Conservation (phyloP, 495 filamentous ascomycete genomes). For the Penicillium subrubescens region DNA sequence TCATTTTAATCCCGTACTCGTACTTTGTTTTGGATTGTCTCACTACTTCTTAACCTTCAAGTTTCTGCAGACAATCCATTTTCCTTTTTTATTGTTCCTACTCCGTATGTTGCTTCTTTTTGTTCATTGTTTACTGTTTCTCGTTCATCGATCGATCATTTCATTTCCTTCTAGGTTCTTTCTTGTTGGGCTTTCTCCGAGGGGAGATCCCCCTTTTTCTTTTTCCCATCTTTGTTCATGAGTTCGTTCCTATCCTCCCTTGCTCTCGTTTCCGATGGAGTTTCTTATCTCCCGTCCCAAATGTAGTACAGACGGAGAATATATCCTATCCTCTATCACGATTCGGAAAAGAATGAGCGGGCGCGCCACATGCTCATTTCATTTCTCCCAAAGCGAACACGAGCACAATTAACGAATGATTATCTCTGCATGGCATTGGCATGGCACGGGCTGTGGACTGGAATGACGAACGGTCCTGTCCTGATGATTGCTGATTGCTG, state of each 20-base stretch:
- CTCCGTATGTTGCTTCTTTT: background rate
- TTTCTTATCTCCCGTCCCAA: background rate
- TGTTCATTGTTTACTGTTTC: too few species aligned
- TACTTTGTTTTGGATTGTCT: constrained; percentile 10
- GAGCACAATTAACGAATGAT: background rate
- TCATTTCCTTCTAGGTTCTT: background rate
- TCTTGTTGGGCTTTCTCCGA: background rate
- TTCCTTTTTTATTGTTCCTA: constrained; percentile 1
- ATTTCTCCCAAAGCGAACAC: background rate
- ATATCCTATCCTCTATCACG: background rate
- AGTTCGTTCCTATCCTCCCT: background rate
- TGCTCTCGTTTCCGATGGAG: background rate
- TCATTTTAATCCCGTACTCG: background rate
- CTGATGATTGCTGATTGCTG: constrained; percentile 2
- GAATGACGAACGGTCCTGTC: constrained; percentile 19
- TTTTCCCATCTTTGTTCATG: background rate
- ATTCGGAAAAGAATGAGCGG: too few species aligned
- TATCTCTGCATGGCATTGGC: background rate
- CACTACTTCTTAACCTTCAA: background rate
- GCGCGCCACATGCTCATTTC: background rate
- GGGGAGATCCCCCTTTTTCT: background rate
- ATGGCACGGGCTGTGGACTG: constrained; percentile 19
- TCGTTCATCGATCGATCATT: background rate
- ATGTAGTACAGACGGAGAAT: background rate
- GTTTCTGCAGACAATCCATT: background rate